Base-by-base conservation (phyloP, 2,329 filamentous ascomycete genomes). In the Ophiocordyceps unilateralis region DNA sequence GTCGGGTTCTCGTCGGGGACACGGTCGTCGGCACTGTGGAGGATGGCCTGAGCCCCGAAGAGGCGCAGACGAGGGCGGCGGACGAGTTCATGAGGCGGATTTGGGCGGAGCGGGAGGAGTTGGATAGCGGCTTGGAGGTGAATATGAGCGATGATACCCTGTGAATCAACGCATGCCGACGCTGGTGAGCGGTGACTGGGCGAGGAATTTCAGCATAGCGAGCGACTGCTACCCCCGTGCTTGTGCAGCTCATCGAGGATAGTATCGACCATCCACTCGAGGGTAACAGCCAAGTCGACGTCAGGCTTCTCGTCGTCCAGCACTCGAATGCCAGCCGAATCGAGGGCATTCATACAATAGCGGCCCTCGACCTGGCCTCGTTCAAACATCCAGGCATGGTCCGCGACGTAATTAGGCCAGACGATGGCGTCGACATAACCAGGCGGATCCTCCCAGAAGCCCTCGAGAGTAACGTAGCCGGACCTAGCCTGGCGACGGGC, bases 391-490 rank as follows among this genome's bases (percentile, higher is more conserved):
- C 84, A 93, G 20, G 67, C 66, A 63, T 96, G 88, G 52, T 86
- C 76, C 43, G 73, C 68, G 4, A 83, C 83, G 60, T 95, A 96
- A 53, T 93, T 89, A 4, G 89, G 89, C 91, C 91, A 98, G 5
- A 98, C 91, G 43, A 98, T 74, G 57, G 83, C 75, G 58, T 96
- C 88, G 32, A 96, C 87, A 58, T 96, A 98, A 0, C 85, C 88
- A 0, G 86, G 86, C 0, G 91, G 91, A 59, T 98, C 91, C 44
- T 79, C 72, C 91, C 91, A 98, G 64, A 95, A 98, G 23, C 88
- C 89, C 54, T 95, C 78, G 5, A 82, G 61, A 3, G 84, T 89
- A 24, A 86, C 82, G 58, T 91, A 91, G 11, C 83, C 83, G 50
- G 72, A 76, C 43, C 84, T 66, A 0, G 76, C 76, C 55, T 82